A percentile compares a stretch with the other conserved stretches of the same genome.
Conservation (phyloP, 257 asterid genomes). For the Plectranthus barbatus region DNA sequence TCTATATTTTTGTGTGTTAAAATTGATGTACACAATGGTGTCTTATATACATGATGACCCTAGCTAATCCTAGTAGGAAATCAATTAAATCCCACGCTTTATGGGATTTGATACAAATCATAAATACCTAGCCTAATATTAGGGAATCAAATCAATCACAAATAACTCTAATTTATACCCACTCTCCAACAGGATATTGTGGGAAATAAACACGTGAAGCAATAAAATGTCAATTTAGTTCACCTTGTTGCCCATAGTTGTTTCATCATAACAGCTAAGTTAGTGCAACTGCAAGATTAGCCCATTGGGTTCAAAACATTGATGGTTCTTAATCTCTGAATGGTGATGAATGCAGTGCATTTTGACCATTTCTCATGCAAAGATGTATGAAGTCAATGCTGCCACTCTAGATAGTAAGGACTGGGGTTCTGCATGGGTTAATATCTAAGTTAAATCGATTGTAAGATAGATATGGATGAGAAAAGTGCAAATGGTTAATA, state of each 20-base stretch:
- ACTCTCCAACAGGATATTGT: too few species aligned
- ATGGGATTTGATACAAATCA: too few species aligned
- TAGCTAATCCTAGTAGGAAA: too few species aligned
- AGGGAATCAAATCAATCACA: too few species aligned
- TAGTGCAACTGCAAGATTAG: constrained; percentile 12
- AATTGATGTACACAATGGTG: too few species aligned
- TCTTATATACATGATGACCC: too few species aligned
- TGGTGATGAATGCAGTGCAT: constrained; percentile 2
- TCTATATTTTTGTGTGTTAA: too few species aligned
- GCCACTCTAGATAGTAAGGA: neutral
- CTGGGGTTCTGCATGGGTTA: neutral
- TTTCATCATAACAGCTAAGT: neutral
- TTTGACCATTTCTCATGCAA: neutral
- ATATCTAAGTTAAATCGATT: neutral
- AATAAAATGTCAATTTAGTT: neutral
- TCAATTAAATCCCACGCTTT: too few species aligned
- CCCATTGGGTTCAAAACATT: neutral
- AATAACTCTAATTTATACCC: too few species aligned
- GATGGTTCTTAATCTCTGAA: constrained; percentile 3
- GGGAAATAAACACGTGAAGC: neutral
- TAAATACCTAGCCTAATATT: too few species aligned
- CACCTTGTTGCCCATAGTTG: neutral
- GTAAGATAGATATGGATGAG: neutral
- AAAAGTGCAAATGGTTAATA: neutral
- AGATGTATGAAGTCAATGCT: constrained; percentile 3